These are phyloP conservation scores for Trypanosoma mega DNA, from an alignment of 208 protist species.

Conservation along the genomic window DNA sequence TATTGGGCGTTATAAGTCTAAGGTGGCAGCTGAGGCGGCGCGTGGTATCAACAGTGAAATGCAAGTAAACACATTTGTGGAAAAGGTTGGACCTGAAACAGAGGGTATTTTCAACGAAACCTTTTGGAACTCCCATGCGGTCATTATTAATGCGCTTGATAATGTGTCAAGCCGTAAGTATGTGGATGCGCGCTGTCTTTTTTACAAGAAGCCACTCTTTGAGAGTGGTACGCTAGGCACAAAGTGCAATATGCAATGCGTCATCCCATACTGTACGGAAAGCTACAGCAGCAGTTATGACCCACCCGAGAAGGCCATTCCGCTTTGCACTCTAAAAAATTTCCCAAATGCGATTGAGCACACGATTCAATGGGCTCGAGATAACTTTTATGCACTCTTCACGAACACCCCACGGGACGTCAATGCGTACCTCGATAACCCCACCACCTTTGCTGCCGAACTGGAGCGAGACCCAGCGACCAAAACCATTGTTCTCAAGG, in stretches of 20 bases:
- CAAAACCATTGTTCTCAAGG: conserved; percentile 56
- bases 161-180: conserved; percentile 97
- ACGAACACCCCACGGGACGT: conserved; percentile 67
- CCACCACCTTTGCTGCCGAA: conserved; percentile 46
- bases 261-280: conserved; percentile 98
- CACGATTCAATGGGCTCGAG: conserved; percentile 96
- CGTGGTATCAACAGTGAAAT: conserved; percentile 94
- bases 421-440: conserved; percentile 84
- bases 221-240: conserved; percentile 99
- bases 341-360: conserved; percentile 99
- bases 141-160: conserved; percentile 99
- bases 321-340: conserved; percentile 99
- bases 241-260: conserved; percentile 98
- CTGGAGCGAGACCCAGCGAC: conserved; percentile 77
- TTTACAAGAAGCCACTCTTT: conserved; percentile 96
- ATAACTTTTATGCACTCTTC: conserved; percentile 91
- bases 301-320: conserved; percentile 98
- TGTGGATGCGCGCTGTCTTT: conserved; percentile 95
- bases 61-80: conserved; percentile 67
- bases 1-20: conserved; percentile 95
- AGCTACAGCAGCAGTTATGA: conserved; percentile 97
- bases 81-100: conserved; percentile 96
- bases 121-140: conserved; percentile 94
- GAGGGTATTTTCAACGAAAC: conserved; percentile 95
- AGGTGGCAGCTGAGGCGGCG: conserved; percentile 89